phyloP scores from a whole-genome alignment of 495 filamentous ascomycete genomes.

The Gamarada debralockiae region DNA sequence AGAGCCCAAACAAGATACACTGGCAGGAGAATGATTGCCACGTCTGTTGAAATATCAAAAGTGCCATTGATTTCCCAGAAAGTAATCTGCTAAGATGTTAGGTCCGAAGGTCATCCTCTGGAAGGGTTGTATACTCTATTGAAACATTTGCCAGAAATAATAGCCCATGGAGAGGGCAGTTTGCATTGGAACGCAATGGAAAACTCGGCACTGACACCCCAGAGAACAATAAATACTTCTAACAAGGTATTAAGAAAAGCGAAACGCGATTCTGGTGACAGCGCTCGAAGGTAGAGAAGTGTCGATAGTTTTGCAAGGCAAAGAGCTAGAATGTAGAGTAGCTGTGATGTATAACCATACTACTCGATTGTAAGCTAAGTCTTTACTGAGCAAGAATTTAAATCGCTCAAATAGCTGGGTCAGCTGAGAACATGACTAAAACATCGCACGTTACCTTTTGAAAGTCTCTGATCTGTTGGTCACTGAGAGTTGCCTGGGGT shows the following conservation, averaged over 20 bases:
- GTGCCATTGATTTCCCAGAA: conserved; percentile 11
- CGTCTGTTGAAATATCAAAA: conserved; percentile 15
- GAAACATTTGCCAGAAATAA: conserved; percentile 22
- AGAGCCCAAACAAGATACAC: conserved; percentile 8
- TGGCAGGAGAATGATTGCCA: conserved; percentile 9
- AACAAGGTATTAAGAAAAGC: background rate
- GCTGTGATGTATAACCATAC: conserved; percentile 7
- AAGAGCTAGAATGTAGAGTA: conserved; percentile 1
- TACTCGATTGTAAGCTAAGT: background rate
- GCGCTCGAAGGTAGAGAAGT: background rate
- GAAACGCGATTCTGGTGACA: background rate
- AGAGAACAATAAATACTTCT: conserved; percentile 16
- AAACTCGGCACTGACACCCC: conserved; percentile 18
- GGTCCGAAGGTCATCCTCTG: background rate
- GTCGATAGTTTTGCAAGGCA: conserved; percentile 13
- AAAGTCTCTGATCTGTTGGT: conserved; percentile 3
- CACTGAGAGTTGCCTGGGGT: conserved; percentile 2
- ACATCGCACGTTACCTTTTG: conserved; percentile 2
- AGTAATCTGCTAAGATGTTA: background rate
- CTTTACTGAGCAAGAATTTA: too few relatives aligned
- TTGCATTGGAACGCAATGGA: conserved; percentile 26
- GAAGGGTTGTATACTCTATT: conserved; percentile 17
- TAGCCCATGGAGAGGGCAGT: conserved; percentile 25
- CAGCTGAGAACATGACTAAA: too few relatives aligned
- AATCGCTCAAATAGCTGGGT: too few relatives aligned